Evolutionary conservation across 2,329 filamentous ascomycete species (phyloP), one percentile per base, ranked within the genome.

Genomic region (Exophiala oligosperma): DNA sequence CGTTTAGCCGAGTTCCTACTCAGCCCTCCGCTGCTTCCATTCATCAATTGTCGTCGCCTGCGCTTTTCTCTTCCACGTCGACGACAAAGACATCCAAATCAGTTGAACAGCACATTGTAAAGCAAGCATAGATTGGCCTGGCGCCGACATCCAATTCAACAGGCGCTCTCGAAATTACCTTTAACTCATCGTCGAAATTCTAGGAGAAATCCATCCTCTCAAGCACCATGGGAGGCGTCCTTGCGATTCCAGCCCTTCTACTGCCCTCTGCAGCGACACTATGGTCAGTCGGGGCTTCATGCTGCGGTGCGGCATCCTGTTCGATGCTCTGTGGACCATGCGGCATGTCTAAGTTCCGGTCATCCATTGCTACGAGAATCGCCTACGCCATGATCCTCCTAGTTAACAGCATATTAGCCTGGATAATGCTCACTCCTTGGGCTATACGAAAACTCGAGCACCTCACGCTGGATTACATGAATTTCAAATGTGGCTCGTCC

Each of bases 341-440:
- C 72, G 93, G 94, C 52, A 97, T 97, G 75, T 97, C 93, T 76
- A 97, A 97, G 74, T 97, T 93, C 76, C 91, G 92, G 68, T 97
- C 96, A 81, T 95, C 92, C 77, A 92, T 97, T 77, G 92, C 92
- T 56, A 99, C 94, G 66, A 91, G 94, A 79, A 95, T 97, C 77
- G 93, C 90, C 70, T 97, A 96, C 73, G 92, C 94, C 64, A 85
- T 97, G 70, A 88, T 99, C 63, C 89, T 99, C 55, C 86, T 99
- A 66, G 78, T 97, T 75, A 99, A 99, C 82, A 97, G 93, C 59
- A 96, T 97, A 64, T 74, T 97, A 52, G 93, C 94, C 37, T 99
- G 94, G 94, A 91, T 99, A 67, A 96, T 97, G 91, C 91, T 99
- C 77, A 99, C 94, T 23, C 91, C 92, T 53, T 99, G 94, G 94